These are phyloP conservation scores for Tetrahymena malaccensis DNA, from an alignment of 73 alveolate species.

Conservation along the genomic window DNA sequence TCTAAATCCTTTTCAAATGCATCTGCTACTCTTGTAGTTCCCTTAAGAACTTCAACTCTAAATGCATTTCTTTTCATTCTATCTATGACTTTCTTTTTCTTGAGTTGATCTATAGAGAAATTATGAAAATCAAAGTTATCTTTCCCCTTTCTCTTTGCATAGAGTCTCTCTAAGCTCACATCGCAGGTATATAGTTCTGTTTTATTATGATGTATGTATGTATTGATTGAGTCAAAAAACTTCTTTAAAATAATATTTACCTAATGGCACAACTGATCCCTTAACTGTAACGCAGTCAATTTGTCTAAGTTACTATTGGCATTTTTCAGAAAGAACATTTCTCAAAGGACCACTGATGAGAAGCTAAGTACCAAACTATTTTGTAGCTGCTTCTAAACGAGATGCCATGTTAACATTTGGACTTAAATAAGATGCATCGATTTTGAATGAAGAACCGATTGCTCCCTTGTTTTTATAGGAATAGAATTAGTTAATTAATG, in stretches of 20 bases:
- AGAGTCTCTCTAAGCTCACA: conserved; percentile 10
- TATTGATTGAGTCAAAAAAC: background rate
- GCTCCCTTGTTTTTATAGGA: conserved; percentile 57
- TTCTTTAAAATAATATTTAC: background rate
- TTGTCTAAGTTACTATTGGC: conserved; percentile 39
- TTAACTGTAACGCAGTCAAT: conserved; percentile 66
- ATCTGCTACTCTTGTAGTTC: conserved; percentile 16
- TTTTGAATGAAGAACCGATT: conserved; percentile 80
- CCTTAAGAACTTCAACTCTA: background rate
- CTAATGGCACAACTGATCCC: conserved; percentile 64
- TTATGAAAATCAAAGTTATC: conserved; percentile 12
- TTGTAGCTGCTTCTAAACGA: conserved; percentile 88
- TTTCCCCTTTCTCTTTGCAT: conserved; percentile 5
- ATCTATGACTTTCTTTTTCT: conserved; percentile 46
- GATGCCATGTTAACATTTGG: conserved; percentile 94
- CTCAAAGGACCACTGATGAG: conserved; percentile 51
- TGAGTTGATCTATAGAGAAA: background rate
- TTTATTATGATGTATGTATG: background rate
- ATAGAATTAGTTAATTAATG: background rate
- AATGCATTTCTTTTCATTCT: conserved; percentile 41
- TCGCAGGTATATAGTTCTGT: conserved; percentile 37
- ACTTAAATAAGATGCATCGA: conserved; percentile 92
- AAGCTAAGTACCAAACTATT: conserved; percentile 61
- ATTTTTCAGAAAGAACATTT: conserved; percentile 25
- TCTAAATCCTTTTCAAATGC: conserved; percentile 10